Percentiles rank a stretch among this genome's conserved stretches.
phyloP scores from a whole-genome alignment of 2,329 filamentous ascomycete species.

The Colletotrichum sp. region DNA sequence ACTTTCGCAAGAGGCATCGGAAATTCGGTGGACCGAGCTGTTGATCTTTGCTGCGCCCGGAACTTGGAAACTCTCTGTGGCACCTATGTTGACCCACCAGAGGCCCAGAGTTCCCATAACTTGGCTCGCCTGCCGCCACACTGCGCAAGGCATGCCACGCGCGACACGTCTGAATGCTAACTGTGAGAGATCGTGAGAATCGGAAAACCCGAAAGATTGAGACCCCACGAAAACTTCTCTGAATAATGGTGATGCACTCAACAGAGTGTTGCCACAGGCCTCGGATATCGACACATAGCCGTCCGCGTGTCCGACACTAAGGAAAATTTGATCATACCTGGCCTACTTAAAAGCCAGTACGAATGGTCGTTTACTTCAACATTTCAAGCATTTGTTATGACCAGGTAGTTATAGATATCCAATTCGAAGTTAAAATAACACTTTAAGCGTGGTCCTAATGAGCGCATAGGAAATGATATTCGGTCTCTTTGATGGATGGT shows the following conservation, averaged over 20 bases:
- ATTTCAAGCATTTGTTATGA: no score
- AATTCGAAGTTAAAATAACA: no score
- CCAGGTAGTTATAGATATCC: no score
- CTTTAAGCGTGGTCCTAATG: no score
- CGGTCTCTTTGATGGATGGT: no score
- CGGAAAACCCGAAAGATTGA: background rate
- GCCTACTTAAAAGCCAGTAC: background rate
- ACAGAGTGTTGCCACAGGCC: background rate
- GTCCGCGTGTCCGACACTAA: background rate
- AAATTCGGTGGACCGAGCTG: background rate
- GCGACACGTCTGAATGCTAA: background rate
- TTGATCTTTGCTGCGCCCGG: background rate
- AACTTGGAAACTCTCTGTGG: background rate
- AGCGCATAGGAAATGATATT: no score
- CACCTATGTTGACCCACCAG: background rate
- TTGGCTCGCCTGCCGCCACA: background rate
- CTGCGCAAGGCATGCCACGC: background rate
- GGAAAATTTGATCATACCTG: accelerated
- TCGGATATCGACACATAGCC: background rate
- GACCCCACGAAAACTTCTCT: background rate
- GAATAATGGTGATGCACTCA: background rate
- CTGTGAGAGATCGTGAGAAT: background rate
- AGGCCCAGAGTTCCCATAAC: background rate
- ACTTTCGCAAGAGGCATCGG: background rate
- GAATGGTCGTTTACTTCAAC: background rate